Evolutionary conservation across 2,329 filamentous ascomycete species (phyloP).

Genomic region (Diplodia corticola): DNA sequence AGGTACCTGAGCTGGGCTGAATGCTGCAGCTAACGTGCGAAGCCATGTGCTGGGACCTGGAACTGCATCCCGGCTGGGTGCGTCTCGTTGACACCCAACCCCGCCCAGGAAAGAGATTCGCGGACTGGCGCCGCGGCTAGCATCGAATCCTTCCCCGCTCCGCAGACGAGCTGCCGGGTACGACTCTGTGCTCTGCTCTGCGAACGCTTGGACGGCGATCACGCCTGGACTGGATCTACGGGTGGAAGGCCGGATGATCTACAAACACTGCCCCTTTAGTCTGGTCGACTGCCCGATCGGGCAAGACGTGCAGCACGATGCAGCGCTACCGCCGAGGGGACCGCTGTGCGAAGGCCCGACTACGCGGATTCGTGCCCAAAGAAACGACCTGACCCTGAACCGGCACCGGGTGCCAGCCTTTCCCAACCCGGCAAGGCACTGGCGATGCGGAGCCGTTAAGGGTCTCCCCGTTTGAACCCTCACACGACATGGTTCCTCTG

Average conservation of each 20-base stretch:
- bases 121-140: background rate
- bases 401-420: background rate
- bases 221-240: background rate
- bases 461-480: background rate
- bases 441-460: background rate
- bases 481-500: background rate
- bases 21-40: background rate
- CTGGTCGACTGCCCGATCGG: background rate
- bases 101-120: background rate
- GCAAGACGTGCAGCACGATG: background rate
- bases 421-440: background rate
- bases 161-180: background rate
- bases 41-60: background rate
- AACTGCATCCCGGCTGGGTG: background rate
- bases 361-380: background rate
- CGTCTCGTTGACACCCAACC: conserved; percentile 8
- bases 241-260: conserved; percentile 13
- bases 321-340: too few relatives aligned
- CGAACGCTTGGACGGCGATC: background rate
- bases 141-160: background rate
- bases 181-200: background rate
- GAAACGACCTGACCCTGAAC: background rate
- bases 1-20: too few relatives aligned
- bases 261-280: background rate
- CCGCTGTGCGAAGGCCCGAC: conserved; percentile 7